phyloP scores from a whole-genome alignment of 2,329 filamentous ascomycete genomes.

The Colletotrichum sansevieriae region DNA sequence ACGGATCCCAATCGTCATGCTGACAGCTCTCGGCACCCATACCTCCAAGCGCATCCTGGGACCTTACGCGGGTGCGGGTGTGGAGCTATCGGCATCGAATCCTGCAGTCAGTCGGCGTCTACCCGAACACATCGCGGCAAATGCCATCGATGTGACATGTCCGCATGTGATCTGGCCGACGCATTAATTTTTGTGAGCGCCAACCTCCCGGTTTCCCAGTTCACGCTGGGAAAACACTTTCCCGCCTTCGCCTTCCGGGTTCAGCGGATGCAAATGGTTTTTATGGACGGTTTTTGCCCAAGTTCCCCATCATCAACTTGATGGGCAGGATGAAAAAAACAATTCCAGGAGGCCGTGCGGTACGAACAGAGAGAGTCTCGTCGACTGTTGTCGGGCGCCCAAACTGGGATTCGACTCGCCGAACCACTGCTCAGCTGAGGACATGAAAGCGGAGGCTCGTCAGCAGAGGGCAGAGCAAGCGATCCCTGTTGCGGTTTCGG shows the following conservation, averaged over 20 bases:
- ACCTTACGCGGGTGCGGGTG: constrained; percentile 24
- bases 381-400: constrained; percentile 44
- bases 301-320: constrained; percentile 65
- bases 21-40: constrained; percentile 60
- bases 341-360: constrained; percentile 89
- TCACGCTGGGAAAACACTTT: constrained; percentile 48
- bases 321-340: constrained; percentile 93
- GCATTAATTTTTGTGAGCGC: constrained; percentile 69
- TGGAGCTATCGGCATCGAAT: constrained; percentile 35
- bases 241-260: constrained; percentile 58
- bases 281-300: constrained; percentile 96
- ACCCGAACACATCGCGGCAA: constrained; percentile 57
- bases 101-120: constrained; percentile 50
- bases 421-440: constrained; percentile 46
- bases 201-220: constrained; percentile 54
- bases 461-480: constrained; percentile 15
- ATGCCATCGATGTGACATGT: constrained; percentile 60
- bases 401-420: constrained; percentile 45
- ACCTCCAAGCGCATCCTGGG: constrained; percentile 46
- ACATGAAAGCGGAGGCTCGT: constrained; percentile 44
- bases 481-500: neutral
- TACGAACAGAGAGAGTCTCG: constrained; percentile 78
- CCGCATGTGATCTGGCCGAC: constrained; percentile 64
- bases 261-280: constrained; percentile 77
- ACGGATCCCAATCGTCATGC: constrained; percentile 54